Percentiles rank a stretch among this genome's conserved stretches.
Evolutionary conservation across 2,329 filamentous ascomycete genomes (phyloP).

Genomic region (Pyrenophora seminiperda): DNA sequence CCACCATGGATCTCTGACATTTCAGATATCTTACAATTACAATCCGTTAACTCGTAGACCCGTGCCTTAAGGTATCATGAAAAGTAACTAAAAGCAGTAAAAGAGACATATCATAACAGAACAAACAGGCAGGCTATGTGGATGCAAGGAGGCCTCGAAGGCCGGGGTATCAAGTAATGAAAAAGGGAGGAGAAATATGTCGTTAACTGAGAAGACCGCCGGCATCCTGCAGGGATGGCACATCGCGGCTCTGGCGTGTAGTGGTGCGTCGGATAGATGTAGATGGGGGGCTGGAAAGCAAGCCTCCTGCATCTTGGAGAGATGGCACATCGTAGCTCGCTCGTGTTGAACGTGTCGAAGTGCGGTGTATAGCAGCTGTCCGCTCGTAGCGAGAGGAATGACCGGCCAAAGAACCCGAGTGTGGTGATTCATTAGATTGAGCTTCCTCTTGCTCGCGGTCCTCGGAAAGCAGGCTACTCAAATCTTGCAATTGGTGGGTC

Average conservation of each 20-base stretch:
- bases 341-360: slow-evolving; percentile 29
- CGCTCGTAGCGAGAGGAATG: slow-evolving; percentile 15
- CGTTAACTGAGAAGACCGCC: slow-evolving; percentile 38
- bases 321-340: slow-evolving; percentile 33
- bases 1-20: neutral
- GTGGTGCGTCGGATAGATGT: slow-evolving; percentile 26
- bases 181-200: slow-evolving; percentile 17
- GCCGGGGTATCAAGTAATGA: slow-evolving; percentile 43
- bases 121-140: slow-evolving; percentile 27
- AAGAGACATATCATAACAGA: slow-evolving; percentile 14
- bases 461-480: slow-evolving; percentile 32
- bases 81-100: slow-evolving; percentile 8
- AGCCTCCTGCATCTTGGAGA: slow-evolving; percentile 39
- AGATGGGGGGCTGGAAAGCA: slow-evolving; percentile 23
- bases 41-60: slow-evolving; percentile 22
- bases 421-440: slow-evolving; percentile 17
- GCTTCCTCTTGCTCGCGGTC: slow-evolving; percentile 28
- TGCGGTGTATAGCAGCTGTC: slow-evolving; percentile 23
- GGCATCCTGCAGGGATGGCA: slow-evolving; percentile 40
- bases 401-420: slow-evolving; percentile 22
- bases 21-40: slow-evolving; percentile 2
- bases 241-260: slow-evolving; percentile 30
- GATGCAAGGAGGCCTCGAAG: slow-evolving; percentile 25
- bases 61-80: slow-evolving; percentile 28
- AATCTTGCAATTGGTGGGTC: slow-evolving; percentile 33